Base-by-base conservation (phyloP, 306 rosid species). In the Echinosophora koreensis region DNA sequence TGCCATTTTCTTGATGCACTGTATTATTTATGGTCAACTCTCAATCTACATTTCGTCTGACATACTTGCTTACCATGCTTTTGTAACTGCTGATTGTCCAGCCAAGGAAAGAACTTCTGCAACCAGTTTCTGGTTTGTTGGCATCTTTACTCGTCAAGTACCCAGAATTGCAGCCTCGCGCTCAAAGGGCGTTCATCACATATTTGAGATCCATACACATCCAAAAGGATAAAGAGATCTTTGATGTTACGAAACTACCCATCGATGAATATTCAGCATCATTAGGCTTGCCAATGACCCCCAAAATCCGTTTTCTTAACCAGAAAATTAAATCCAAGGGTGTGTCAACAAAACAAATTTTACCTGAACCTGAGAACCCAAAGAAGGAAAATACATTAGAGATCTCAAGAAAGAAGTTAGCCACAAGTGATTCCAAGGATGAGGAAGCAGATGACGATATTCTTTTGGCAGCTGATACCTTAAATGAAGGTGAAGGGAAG, bases 231-330 rank as follows among this genome's bases (percentile, higher is more conserved):
- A 95, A 77, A 81, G 98, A 95, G 77, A 85, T 95, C 41, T 95
- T 92, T 79, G 97, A 95, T 83, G 87, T 88, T 73, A 81, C 41
- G 76, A 91, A 92, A 77, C 86, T 95, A 61, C 91, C 93, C 5
- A 73, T 95, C 71, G 92, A 92, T 27, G 82, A 87, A 28, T 92
- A 81, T 86, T 84, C 97, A 27, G 96, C 93, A 39, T 92, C 98
- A 34, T 67, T 95, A 80, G 98, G 98, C 60, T 85, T 95, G 49
- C 92, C 97, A 42, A 88, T 90, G 88, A 90, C 93, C 62, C 97
- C 97, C 34, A 95, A 83, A 85, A 57, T 91, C 32, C 96, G 91
- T 76, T 95, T 92, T 74, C 77, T 85, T 35, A 84, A 83, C 77
- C 89, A 79, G 77, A 95, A 88, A 80, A 42, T 68, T 37, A 95